phyloP scores from a whole-genome alignment of 495 filamentous ascomycete species.

The Hypoxylon cercidicola region DNA sequence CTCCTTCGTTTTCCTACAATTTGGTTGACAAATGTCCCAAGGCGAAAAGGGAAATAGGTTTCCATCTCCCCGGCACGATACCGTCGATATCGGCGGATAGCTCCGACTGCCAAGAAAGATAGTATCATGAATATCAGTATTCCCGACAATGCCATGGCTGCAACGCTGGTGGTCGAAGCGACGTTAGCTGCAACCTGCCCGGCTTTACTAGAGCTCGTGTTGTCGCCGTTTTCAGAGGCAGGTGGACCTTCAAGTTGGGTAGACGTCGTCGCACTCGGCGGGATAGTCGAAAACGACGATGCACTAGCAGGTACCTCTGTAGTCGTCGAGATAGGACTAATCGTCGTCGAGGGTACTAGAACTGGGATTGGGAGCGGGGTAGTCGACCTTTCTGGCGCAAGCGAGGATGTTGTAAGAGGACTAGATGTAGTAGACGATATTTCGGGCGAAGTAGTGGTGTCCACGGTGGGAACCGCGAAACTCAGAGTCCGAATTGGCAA shows the following conservation, averaged over 20 bases:
- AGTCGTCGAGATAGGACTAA: neutral
- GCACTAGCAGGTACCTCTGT: conserved; percentile 1
- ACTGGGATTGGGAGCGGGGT: too few species aligned
- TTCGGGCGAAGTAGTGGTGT: too few species aligned
- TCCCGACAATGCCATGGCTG: conserved; percentile 46
- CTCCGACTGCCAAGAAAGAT: conserved; percentile 32
- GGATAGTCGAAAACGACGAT: neutral
- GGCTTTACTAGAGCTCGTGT: neutral
- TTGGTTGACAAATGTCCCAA: neutral
- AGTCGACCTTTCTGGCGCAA: too few species aligned
- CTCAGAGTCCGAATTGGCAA: conserved; percentile 7
- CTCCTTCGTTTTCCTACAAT: neutral
- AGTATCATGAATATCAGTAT: conserved; percentile 44
- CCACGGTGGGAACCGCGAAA: neutral
- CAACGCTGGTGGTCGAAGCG: conserved; percentile 40
- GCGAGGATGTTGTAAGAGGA: too few species aligned
- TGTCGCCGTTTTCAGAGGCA: neutral
- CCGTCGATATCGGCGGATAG: conserved; percentile 42
- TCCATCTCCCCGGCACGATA: conserved; percentile 36
- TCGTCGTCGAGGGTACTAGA: too few species aligned
- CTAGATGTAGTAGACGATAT: too few species aligned
- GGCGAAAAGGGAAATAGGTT: conserved; percentile 23
- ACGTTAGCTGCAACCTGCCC: conserved; percentile 5
- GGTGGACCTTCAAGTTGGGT: neutral
- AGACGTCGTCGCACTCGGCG: neutral